phyloP scores from a whole-genome alignment of 2,329 filamentous ascomycete genomes.

The Xylaria sp. region DNA sequence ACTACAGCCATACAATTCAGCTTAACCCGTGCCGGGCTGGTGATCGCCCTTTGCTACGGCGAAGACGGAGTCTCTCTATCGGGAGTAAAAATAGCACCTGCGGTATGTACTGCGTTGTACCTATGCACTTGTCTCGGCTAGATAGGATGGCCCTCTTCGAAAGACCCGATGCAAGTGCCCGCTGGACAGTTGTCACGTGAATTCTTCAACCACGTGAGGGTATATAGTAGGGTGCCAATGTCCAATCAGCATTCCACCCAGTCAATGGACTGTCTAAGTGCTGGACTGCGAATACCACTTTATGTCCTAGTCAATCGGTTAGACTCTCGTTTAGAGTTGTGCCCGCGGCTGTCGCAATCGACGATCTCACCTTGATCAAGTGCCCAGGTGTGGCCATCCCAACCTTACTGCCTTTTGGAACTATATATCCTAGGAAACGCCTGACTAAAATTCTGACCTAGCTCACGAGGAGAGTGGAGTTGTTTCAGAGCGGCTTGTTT shows the following conservation, averaged over 20 bases:
- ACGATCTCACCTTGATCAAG: conserved; percentile 19
- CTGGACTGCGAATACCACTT: too few species aligned
- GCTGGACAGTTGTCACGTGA: conserved; percentile 21
- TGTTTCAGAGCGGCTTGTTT: neutral
- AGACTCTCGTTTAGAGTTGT: neutral
- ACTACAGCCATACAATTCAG: conserved; percentile 2
- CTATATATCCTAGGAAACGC: conserved; percentile 7
- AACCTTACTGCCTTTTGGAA: neutral
- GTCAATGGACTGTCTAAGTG: neutral
- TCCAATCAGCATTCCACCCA: conserved; percentile 18
- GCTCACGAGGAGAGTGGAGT: neutral
- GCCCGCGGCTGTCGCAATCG: neutral
- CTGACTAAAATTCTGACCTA: conserved; percentile 9
- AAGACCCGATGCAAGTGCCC: neutral
- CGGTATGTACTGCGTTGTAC: neutral
- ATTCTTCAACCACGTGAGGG: conserved; percentile 25
- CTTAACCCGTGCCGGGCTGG: conserved; percentile 7
- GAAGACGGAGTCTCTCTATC: neutral
- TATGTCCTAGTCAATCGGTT: neutral
- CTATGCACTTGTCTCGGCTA: neutral
- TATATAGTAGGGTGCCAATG: neutral
- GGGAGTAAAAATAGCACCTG: neutral
- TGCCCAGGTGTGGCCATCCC: conserved; percentile 10
- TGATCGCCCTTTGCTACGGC: neutral
- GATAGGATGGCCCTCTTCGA: neutral